These are phyloP conservation scores for Neofusicoccum cordaticola DNA, from an alignment of 2,329 filamentous ascomycete genomes.

Conservation along the genomic window DNA sequence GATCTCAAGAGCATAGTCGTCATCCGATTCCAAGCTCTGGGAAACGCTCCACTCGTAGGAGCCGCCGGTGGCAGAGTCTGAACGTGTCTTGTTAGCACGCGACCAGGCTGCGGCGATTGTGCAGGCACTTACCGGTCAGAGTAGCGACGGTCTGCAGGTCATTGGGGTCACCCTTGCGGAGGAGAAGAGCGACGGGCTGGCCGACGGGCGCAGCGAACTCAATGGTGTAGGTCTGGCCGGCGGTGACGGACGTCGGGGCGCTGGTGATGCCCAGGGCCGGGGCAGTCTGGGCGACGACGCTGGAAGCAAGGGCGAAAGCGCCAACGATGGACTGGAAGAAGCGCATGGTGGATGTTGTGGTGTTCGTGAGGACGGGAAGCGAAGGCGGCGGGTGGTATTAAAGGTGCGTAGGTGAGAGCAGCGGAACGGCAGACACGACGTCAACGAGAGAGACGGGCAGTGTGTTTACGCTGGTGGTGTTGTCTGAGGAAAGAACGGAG, in stretches of 20 bases:
- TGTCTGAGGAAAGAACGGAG: neutral
- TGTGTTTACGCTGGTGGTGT: constrained; percentile 14
- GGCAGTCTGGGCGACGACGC: constrained; percentile 45
- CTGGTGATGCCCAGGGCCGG: constrained; percentile 43
- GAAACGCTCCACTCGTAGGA: constrained; percentile 53
- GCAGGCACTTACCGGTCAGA: constrained; percentile 45
- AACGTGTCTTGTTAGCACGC: constrained; percentile 19
- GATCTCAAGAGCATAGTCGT: constrained; percentile 60
- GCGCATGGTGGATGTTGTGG: constrained; percentile 44
- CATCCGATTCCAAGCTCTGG: constrained; percentile 40
- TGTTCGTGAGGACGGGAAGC: constrained; percentile 13
- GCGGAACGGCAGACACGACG: neutral
- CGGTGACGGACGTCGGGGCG: constrained; percentile 47
- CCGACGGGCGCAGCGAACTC: constrained; percentile 48
- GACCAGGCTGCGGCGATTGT: neutral
- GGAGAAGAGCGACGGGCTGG: constrained; percentile 53
- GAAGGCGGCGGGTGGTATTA: neutral
- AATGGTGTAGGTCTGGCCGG: constrained; percentile 49
- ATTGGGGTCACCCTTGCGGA: constrained; percentile 51
- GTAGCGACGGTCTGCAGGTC: constrained; percentile 51
- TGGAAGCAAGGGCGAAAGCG: constrained; percentile 35
- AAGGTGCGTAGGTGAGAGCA: neutral
- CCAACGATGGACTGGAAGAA: constrained; percentile 50
- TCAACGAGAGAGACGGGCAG: neutral
- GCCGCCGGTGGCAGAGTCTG: constrained; percentile 45